Percentiles rank a stretch among this genome's conserved stretches.
Conservation (phyloP, 441 rosid genomes). For the Populus hybrid region DNA sequence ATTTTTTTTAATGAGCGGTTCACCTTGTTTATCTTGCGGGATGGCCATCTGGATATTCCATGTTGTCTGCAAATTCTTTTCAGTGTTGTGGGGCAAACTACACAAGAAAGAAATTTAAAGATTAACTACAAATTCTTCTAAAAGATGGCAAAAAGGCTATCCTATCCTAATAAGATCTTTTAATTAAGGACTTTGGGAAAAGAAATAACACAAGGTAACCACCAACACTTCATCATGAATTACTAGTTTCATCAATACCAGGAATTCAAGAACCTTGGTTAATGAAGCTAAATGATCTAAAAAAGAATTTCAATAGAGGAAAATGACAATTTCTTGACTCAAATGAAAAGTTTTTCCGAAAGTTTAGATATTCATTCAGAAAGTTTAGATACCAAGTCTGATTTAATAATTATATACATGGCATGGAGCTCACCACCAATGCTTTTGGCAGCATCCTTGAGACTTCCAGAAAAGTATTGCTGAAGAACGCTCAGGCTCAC, state of each 20-base stretch:
- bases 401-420: conserved; percentile 4
- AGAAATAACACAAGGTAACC: not conserved
- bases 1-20: conserved; percentile 78
- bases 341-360: not conserved
- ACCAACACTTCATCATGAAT: not conserved
- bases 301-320: not conserved
- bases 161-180: not conserved
- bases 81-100: conserved; percentile 93
- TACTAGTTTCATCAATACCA: not conserved
- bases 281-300: not conserved
- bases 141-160: not conserved
- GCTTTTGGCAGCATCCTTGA: conserved; percentile 95
- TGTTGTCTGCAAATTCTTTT: conserved; percentile 97
- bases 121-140: not conserved
- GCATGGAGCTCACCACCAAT: conserved; percentile 69
- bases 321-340: not conserved
- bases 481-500: conserved; percentile 87
- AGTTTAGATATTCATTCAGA: not conserved
- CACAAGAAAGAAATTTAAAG: conserved; percentile 17
- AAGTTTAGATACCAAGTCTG: not conserved
- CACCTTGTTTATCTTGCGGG: conserved; percentile 93
- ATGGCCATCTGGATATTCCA: conserved; percentile 96
- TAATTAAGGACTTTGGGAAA: not conserved
- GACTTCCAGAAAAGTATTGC: conserved; percentile 90
- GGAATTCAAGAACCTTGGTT: conserved; percentile 4